phyloP scores from a whole-genome alignment of 2,329 filamentous ascomycete genomes.

The Pleurostoma richardsiae region DNA sequence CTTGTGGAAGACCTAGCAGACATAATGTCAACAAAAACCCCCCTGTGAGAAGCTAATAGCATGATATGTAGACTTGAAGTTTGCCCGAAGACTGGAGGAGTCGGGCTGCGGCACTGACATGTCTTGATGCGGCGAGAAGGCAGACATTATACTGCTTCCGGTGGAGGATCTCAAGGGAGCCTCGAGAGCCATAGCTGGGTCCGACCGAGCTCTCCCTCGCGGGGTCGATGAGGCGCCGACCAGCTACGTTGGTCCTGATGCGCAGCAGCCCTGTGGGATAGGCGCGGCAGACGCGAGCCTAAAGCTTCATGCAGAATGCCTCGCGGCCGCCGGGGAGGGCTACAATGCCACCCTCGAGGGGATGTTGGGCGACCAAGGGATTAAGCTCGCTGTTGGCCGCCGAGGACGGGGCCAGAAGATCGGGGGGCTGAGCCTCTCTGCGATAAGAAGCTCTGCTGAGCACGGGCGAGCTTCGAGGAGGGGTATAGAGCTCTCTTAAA shows the following conservation, averaged over 20 bases:
- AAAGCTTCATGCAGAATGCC: neutral
- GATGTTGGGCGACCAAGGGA: neutral
- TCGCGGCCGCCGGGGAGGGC: neutral
- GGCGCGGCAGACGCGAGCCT: neutral
- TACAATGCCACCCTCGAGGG: neutral
- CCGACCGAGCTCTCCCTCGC: constrained; percentile 2
- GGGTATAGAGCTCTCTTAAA: neutral
- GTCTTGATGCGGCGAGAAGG: constrained; percentile 47
- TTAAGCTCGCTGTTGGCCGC: neutral
- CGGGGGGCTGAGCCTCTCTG: neutral
- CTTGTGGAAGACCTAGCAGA: constrained; percentile 39
- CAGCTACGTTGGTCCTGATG: neutral
- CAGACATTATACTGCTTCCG: constrained; percentile 45
- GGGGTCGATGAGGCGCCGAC: neutral
- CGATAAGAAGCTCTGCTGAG: neutral
- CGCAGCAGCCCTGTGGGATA: neutral
- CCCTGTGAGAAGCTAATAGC: constrained; percentile 7
- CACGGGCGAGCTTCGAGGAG: neutral
- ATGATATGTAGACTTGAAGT: neutral
- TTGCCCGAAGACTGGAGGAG: constrained; percentile 30
- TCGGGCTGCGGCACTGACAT: constrained; percentile 52
- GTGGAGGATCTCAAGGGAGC: constrained; percentile 59
- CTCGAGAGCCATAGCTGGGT: constrained; percentile 51
- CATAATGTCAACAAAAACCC: neutral
- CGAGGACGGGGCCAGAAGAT: neutral